Conservation (phyloP, 106 monocot species). For the Phalaenopsis equestris region DNA sequence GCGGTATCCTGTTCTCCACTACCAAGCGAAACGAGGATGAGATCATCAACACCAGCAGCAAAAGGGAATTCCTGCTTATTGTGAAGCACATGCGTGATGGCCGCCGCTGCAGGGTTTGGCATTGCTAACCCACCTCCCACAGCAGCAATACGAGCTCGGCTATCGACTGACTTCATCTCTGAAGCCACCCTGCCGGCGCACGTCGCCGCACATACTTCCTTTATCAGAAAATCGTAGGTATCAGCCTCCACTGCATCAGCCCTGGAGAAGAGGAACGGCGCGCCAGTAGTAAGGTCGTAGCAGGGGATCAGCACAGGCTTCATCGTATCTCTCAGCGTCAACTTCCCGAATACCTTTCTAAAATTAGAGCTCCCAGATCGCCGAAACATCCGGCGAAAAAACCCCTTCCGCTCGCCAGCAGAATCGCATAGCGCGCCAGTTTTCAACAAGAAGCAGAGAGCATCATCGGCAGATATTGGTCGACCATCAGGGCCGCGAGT, state of each 20-base stretch:
- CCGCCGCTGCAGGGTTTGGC: slow-evolving; percentile 50
- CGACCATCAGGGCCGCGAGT: slow-evolving; percentile 26
- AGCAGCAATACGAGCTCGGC: slow-evolving; percentile 21
- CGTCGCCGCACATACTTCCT: slow-evolving; percentile 54
- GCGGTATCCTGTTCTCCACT: slow-evolving; percentile 6
- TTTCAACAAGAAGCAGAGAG: slow-evolving; percentile 27
- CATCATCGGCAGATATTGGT: slow-evolving; percentile 14
- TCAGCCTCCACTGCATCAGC: slow-evolving; percentile 63
- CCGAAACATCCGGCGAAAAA: slow-evolving; percentile 8
- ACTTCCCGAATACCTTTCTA: slow-evolving; percentile 28
- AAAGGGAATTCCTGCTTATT: slow-evolving; percentile 69
- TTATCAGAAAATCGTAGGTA: slow-evolving; percentile 49
- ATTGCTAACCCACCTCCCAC: slow-evolving; percentile 44
- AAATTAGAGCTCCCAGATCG: background rate
- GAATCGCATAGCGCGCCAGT: slow-evolving; percentile 3
- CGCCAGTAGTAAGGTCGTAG: slow-evolving; percentile 51
- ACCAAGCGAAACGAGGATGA: slow-evolving; percentile 58
- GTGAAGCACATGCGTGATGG: slow-evolving; percentile 73
- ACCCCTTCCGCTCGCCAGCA: background rate
- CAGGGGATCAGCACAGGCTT: slow-evolving; percentile 72
- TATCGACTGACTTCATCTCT: slow-evolving; percentile 30
- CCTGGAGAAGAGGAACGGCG: slow-evolving; percentile 73
- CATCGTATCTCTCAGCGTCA: slow-evolving; percentile 51
- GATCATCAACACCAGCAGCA: slow-evolving; percentile 46
- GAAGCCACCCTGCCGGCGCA: slow-evolving; percentile 3